Evolutionary conservation across 768 basidiomycete genomes (phyloP).

Genomic region (Cystobasidium onofrii): DNA sequence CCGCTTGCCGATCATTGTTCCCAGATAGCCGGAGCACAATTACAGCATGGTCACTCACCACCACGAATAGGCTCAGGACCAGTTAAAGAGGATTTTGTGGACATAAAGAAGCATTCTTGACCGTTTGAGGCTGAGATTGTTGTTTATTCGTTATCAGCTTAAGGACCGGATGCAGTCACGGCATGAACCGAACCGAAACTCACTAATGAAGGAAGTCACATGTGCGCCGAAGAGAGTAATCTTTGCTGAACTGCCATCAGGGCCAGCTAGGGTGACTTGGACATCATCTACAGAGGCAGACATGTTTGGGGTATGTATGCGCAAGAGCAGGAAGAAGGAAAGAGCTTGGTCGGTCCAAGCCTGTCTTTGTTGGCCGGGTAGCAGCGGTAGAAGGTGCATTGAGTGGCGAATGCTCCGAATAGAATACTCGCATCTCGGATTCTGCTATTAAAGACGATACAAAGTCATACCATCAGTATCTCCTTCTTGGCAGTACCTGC

Average conservation of each 20-base stretch:
- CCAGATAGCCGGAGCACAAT: neutral
- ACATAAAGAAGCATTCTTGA: constrained; percentile 7
- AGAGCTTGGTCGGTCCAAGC: neutral
- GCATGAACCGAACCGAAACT: neutral
- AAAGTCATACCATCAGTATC: too few relatives aligned
- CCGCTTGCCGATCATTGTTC: neutral
- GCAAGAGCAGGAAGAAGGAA: neutral
- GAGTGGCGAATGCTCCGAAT: too few relatives aligned
- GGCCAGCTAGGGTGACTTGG: neutral
- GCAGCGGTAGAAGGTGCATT: neutral
- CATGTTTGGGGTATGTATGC: neutral
- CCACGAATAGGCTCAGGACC: constrained; percentile 5
- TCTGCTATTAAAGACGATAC: too few relatives aligned
- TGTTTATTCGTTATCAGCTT: too few relatives aligned
- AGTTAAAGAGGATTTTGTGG: constrained; percentile 2
- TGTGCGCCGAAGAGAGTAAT: constrained; percentile 2
- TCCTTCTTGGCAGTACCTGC: too few relatives aligned
- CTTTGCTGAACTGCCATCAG: neutral
- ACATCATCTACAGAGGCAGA: neutral
- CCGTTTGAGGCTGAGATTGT: neutral
- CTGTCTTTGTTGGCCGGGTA: neutral
- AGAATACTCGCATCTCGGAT: too few relatives aligned
- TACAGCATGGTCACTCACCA: neutral
- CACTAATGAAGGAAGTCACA: neutral
- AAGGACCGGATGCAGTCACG: neutral